Evolutionary conservation across 1,284 basidiomycete species (phyloP).

Genomic region (Pseudozyma pruni): DNA sequence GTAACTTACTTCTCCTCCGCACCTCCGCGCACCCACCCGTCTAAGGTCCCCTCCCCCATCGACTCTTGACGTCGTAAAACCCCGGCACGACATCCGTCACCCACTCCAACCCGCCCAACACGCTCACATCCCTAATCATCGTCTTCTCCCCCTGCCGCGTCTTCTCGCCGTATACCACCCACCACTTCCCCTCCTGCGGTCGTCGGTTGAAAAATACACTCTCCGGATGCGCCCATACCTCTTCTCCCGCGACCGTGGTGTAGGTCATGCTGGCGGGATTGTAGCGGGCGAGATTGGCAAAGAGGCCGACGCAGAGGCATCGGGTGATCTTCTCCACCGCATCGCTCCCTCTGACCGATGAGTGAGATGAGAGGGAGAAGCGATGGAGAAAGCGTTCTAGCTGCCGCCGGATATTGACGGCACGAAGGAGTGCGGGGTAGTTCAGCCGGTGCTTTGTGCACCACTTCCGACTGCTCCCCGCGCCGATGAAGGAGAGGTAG

Average conservation of each 20-base stretch:
- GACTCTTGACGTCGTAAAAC: constrained; percentile 12
- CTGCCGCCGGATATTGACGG: constrained; percentile 89
- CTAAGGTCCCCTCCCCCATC: neutral
- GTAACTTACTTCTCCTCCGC: no score
- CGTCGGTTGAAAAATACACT: constrained; percentile 94
- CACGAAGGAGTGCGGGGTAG: constrained; percentile 89
- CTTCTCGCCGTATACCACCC: constrained; percentile 95
- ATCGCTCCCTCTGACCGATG: constrained; percentile 74
- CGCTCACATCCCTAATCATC: constrained; percentile 75
- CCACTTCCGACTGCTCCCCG: constrained; percentile 87
- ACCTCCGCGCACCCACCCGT: neutral
- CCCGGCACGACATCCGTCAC: constrained; percentile 66
- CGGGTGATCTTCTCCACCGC: constrained; percentile 73
- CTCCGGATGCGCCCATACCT: constrained; percentile 82
- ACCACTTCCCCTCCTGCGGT: constrained; percentile 78
- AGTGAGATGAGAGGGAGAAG: constrained; percentile 65
- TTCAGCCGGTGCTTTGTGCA: constrained; percentile 91
- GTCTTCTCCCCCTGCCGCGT: constrained; percentile 72
- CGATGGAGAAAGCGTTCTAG: constrained; percentile 91
- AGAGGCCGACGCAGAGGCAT: constrained; percentile 91
- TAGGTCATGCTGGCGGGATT: constrained; percentile 73
- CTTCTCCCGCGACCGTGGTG: constrained; percentile 79
- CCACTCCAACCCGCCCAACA: constrained; percentile 48
- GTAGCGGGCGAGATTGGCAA: constrained; percentile 82
- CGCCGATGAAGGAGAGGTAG: constrained; percentile 85